Base-by-base conservation (phyloP, 805 yeast species). In the Candida andamanensis region DNA sequence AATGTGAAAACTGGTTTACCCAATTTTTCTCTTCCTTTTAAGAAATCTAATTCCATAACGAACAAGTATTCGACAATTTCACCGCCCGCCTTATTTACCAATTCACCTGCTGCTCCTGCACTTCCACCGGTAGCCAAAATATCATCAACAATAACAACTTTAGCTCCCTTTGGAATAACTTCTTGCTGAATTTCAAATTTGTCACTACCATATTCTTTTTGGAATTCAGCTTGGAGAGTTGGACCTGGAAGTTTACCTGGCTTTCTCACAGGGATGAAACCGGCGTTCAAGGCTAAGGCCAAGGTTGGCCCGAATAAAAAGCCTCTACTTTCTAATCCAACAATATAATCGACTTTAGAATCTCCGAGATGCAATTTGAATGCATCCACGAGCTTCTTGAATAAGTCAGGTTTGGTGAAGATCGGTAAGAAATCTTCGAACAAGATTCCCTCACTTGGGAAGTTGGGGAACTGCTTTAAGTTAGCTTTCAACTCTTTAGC, bases 121-220 rank as follows among this genome's bases (percentile, higher is more conserved):
- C 95, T 82, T 24, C 99, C 99, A 41, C 97, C 97, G 23, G 98
- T 92, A 30, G 98, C 98, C 56, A 92, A 82, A 50, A 92, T 87
- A 54, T 92, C 99, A 60, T 92, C 99, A 23, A 92, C 94, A 44
- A 92, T 73, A 23, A 90, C 66, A 17, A 92, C 92, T 37, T 73
- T 83, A 29, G 95, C 74, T 23, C 90, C 94, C 41, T 72, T 70
- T 44, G 85, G 81, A 45, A 92, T 77, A 22, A 90, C 77, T 35
- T 74, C 89, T 42, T 71, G 67, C 67, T 92, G 98, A 61, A 92
- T 78, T 58, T 87, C 95, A 54, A 92, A 86, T 32, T 65, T 73
- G 62, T 92, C 99, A 40, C 69, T 64, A 52, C 97, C 98, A 62
- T 92, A 92, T 63, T 92, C 99, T 69, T 92, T 92, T 49, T 70